These are phyloP conservation scores for Kazachstania psychrophila DNA, from an alignment of 805 yeast genomes.

Conservation along the genomic window DNA sequence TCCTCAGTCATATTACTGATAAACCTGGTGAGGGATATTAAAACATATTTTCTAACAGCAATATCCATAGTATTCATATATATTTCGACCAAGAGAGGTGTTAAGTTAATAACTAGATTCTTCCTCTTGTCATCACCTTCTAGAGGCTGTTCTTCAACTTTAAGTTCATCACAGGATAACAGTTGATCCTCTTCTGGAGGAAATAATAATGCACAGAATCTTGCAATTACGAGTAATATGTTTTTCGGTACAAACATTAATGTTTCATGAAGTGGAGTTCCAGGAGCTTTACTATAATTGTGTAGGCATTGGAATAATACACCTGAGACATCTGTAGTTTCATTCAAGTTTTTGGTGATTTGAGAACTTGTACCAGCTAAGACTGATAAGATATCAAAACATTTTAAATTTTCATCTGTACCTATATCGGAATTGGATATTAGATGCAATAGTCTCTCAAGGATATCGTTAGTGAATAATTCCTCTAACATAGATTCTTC, in stretches of 20 bases:
- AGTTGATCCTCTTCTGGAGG: slow-evolving; percentile 36
- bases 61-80: slow-evolving; percentile 68
- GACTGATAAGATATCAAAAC: slow-evolving; percentile 36
- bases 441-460: slow-evolving; percentile 28
- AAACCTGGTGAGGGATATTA: slow-evolving; percentile 47
- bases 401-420: slow-evolving; percentile 26
- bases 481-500: slow-evolving; percentile 15
- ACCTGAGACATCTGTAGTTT: slow-evolving; percentile 40
- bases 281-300: slow-evolving; percentile 36
- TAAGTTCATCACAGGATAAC: slow-evolving; percentile 17
- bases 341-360: slow-evolving; percentile 38
- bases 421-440: slow-evolving; percentile 26
- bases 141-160: slow-evolving; percentile 13
- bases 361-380: slow-evolving; percentile 36
- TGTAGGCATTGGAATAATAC: slow-evolving; percentile 42
- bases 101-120: slow-evolving; percentile 37
- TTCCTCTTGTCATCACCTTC: slow-evolving; percentile 18
- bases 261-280: slow-evolving; percentile 49
- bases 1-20: slow-evolving; percentile 33
- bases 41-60: slow-evolving; percentile 47
- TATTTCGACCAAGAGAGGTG: slow-evolving; percentile 48
- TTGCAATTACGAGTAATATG: slow-evolving; percentile 44
- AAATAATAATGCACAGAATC: slow-evolving; percentile 46
- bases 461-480: slow-evolving; percentile 23
- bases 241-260: slow-evolving; percentile 67